Base-by-base conservation (phyloP, 2,329 filamentous ascomycete genomes). In the Fusarium palustre region DNA sequence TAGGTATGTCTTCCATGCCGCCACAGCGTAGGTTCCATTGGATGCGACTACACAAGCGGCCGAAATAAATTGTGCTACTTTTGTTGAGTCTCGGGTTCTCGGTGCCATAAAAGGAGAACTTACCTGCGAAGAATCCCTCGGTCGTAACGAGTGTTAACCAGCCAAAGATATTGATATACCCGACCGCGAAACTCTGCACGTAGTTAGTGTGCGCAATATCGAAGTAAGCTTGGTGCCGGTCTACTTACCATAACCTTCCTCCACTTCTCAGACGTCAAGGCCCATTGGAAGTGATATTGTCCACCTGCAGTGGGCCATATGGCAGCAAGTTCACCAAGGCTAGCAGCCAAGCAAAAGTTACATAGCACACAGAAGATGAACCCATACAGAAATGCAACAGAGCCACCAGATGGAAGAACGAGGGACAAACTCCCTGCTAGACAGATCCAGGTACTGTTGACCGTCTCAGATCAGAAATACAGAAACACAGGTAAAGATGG, bases 231-330 rank as follows among this genome's bases (percentile, higher is more conserved):
- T n/a, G 36, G 3, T 6, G 3, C 10, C 0, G 4, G 0, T 7
- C 3, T 6, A 28, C 72, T 28, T 57, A 81, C 80, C 75, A 80
- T 77, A 0, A 74, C 56, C 34, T 75, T 79, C 50, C 75, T 80
- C 81, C 81, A 83, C 20, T 66, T 71, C 0, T 80, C 75, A 4
- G 78, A 77, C 30, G 77, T 81, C 11, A 83, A 53, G 0, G 80
- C 79, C 64, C 80, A 81, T 4, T 80, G 80, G 28, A 81, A 82
- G 50, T 84, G 81, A 70, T 83, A 84, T 46, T 84, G 82, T 1
- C 82, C 82, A 10, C 81, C 82, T 0, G 82, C 80, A 0, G 82
- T 84, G 0, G 81, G 82, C 80, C 81, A 84, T 43, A 83, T 79
- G 3, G 81, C 79, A 0, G 79, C 77, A 4, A 84, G 69, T 59